Base-by-base conservation (phyloP, 2,329 filamentous ascomycete species). In the Monilinia vaccinii-corymbosi region DNA sequence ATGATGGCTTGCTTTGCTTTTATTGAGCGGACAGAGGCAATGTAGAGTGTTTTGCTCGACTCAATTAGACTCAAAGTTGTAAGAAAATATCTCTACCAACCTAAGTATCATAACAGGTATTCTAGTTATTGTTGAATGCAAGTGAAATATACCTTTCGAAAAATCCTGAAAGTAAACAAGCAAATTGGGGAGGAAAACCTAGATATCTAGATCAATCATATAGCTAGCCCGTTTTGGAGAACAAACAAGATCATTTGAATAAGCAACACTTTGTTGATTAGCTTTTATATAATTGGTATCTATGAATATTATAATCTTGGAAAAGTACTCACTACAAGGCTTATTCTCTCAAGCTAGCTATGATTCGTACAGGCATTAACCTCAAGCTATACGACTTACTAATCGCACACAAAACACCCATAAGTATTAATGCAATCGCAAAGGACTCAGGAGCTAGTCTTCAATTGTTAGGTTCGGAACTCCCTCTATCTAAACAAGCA, bases 1-100 rank as follows among this genome's bases (percentile, higher is more conserved):
- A 75, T 77, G 72, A 72, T 74, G 69, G 42, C 69, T 2, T 62
- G 62, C 1, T 63, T 75, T 9, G 74, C 63, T 1, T 66, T 69
- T n/a, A 67, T 65, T 23, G 74, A 77, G 64, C 67, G 75, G 1
- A 75, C 73, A 18, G 42, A 56, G 31, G 23, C 31, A n/a, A 25
- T 46, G 23, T 38, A 13, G 53, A 7, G 10, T 21, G 9, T 8
- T 11, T 44, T 44, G 2, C 25, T 45, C 16, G 38, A 55, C 6
- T 44, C 25, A 9, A 18, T 44, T 44, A 11, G 38, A 21, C 25
- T 55, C 5, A 55, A 55, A 16, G 18, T 44, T 44, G 38, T 16
- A 4, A 44, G 38, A 18, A 44, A 44, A 23, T 55, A 55, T 55
- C 25, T 55, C 3, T 55, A 45, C 21, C 23, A 44, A 16, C 38